Base-by-base conservation (phyloP, 2,329 filamentous ascomycete species). In the Talaromyces sp. region DNA sequence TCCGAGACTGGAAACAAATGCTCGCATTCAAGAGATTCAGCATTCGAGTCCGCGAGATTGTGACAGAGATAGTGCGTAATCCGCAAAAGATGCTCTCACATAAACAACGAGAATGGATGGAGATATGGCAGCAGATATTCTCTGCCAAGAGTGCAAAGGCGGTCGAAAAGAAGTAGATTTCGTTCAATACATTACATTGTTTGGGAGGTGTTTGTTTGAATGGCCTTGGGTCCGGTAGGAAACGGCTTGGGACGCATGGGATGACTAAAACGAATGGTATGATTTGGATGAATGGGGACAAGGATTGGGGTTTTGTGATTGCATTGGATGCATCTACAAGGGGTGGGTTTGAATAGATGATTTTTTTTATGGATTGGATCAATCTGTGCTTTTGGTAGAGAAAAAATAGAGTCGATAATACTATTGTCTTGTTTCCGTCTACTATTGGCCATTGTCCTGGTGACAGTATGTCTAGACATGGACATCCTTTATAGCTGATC, bases 1-100 rank as follows among this genome's bases (percentile, higher is more conserved):
- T 96, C 0, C 85, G 88, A 4, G 91, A 96, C 74, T 98, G 94
- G 93, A 96, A 93, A 78, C 89, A 89, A 0, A 89, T 95, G 84
- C 85, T 97, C 41, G 93, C 90, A n/a, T 81, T 99, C 72, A 97
- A 97, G 78, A 87, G 88, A 6, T 81, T 98, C 62, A 86, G 92
- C 22, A 81, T 83, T 1, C 85, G 90, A 31, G 81, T 97, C 19
- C 87, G 89, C 68, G 92, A 96, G 69, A 85, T 96, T 47, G 82
- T 96, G 56, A 87, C 86, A 0, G 83, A 85, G 35, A 84, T 86
- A 24, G 93, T 96, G 80, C 75, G 75, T 19, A 75, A 75, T 41
- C 80, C 81, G 13, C 77, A 78, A 39, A 76, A 72, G 48, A 69
- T 70, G 19, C 68, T 81, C 10, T 75, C 89, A 0, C 81, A 84